Evolutionary conservation across 306 rosid species (phyloP).

Genomic region (Boehmeria nivea): DNA sequence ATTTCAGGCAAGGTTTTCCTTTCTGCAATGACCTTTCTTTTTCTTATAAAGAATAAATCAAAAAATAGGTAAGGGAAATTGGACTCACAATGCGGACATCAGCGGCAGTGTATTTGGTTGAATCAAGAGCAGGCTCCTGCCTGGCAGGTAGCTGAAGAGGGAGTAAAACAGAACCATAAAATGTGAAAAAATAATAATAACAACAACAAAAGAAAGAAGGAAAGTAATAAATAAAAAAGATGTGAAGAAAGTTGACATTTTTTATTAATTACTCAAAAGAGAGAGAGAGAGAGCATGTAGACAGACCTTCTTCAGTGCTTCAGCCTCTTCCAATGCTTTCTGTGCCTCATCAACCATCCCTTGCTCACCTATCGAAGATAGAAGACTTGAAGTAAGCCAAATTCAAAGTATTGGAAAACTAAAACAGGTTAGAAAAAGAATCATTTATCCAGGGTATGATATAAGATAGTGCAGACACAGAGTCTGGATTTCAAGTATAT

Average conservation of each 20-base stretch:
- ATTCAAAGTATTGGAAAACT: background rate
- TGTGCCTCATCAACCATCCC: slow-evolving; percentile 99
- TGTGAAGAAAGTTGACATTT: background rate
- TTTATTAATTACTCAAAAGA: background rate
- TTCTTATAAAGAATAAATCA: background rate
- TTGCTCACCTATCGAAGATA: slow-evolving; percentile 77
- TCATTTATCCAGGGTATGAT: background rate
- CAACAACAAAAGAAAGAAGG: background rate
- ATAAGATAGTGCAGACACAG: too few species aligned
- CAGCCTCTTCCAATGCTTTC: slow-evolving; percentile 99
- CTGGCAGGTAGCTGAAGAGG: slow-evolving; percentile 69
- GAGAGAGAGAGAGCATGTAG: background rate
- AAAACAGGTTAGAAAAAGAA: background rate
- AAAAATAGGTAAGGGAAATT: slow-evolving; percentile 10
- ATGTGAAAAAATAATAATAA: background rate
- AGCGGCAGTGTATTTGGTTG: slow-evolving; percentile 87
- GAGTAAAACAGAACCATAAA: slow-evolving; percentile 5
- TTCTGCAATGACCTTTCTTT: background rate
- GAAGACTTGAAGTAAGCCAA: slow-evolving; percentile 7
- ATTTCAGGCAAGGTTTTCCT: background rate
- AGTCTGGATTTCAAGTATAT: too few species aligned
- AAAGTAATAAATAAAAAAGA: background rate
- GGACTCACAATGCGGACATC: slow-evolving; percentile 96
- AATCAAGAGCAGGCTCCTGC: slow-evolving; percentile 84
- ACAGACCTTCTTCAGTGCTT: slow-evolving; percentile 89